phyloP scores from a whole-genome alignment of 2,329 filamentous ascomycete genomes.

The Thyridium curvatum region DNA sequence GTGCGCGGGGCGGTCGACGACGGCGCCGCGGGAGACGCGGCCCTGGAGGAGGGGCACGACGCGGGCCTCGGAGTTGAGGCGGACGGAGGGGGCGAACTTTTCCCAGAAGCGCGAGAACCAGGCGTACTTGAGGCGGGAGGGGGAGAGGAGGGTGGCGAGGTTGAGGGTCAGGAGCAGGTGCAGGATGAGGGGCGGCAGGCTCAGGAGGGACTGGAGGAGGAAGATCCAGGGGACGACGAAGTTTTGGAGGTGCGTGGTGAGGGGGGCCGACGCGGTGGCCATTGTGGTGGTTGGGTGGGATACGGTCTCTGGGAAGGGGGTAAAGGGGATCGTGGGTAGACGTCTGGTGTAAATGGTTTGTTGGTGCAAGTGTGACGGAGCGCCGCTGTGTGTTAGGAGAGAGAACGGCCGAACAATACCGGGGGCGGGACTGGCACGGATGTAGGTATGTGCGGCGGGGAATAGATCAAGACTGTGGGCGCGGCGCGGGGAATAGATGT shows the following conservation, averaged over 20 bases:
- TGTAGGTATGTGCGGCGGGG: too few relatives aligned
- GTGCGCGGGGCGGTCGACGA: slow-evolving; percentile 19
- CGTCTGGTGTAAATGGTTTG: too few relatives aligned
- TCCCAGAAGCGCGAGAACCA: slow-evolving; percentile 61
- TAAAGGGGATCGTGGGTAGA: too few relatives aligned
- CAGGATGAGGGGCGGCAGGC: slow-evolving; percentile 44
- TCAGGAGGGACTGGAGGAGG: slow-evolving; percentile 38
- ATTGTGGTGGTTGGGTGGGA: too few relatives aligned
- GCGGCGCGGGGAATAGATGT: too few relatives aligned
- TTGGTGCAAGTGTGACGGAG: too few relatives aligned
- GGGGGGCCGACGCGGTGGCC: slow-evolving; percentile 2
- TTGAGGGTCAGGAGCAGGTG: slow-evolving; percentile 28
- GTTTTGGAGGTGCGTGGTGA: slow-evolving; percentile 16
- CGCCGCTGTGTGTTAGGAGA: too few relatives aligned
- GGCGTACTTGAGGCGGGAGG: slow-evolving; percentile 31
- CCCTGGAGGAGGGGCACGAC: slow-evolving; percentile 52
- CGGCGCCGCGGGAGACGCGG: slow-evolving; percentile 28
- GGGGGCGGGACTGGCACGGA: too few relatives aligned
- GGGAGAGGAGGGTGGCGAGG: slow-evolving; percentile 31
- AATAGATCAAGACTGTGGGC: too few relatives aligned
- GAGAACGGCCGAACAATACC: too few relatives aligned
- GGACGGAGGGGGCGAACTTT: slow-evolving; percentile 36
- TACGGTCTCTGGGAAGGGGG: too few relatives aligned
- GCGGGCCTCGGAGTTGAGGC: slow-evolving; percentile 27
- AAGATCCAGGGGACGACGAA: slow-evolving; percentile 47